Evolutionary conservation across 2,329 filamentous ascomycete species (phyloP).

Genomic region (Fusarium sp.): DNA sequence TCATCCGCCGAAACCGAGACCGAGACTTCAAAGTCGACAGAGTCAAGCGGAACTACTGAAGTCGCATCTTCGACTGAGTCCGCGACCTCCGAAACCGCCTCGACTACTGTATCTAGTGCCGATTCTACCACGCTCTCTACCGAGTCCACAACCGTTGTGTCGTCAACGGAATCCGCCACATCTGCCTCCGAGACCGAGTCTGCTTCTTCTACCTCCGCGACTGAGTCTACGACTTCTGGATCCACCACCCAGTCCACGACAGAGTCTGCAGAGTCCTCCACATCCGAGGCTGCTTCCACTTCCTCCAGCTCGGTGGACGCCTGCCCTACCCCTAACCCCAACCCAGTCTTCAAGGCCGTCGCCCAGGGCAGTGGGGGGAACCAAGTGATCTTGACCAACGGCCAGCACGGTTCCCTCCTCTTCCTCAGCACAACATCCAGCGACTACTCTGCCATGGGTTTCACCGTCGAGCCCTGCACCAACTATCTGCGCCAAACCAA

Average conservation of each 20-base stretch:
- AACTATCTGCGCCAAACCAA: background rate
- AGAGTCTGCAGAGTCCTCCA: background rate
- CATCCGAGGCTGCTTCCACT: background rate
- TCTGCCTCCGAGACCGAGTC: background rate
- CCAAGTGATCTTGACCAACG: background rate
- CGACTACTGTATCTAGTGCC: background rate
- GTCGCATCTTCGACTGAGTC: background rate
- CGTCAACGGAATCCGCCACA: background rate
- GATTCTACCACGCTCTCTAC: background rate
- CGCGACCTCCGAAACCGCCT: background rate
- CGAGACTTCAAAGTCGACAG: background rate
- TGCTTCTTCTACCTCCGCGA: background rate
- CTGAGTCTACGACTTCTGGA: background rate
- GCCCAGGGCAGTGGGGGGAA: background rate
- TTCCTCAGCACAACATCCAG: background rate
- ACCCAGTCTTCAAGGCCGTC: background rate
- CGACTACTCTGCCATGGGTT: background rate
- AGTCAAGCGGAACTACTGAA: background rate
- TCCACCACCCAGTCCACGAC: background rate
- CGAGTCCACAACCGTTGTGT: background rate
- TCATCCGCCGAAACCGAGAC: background rate
- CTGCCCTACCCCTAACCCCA: background rate
- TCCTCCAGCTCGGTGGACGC: background rate
- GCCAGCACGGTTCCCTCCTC: background rate
- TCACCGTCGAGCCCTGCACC: background rate